Conservation (phyloP, 192 early-diverging fungal species). For the Coemansia sp. region DNA sequence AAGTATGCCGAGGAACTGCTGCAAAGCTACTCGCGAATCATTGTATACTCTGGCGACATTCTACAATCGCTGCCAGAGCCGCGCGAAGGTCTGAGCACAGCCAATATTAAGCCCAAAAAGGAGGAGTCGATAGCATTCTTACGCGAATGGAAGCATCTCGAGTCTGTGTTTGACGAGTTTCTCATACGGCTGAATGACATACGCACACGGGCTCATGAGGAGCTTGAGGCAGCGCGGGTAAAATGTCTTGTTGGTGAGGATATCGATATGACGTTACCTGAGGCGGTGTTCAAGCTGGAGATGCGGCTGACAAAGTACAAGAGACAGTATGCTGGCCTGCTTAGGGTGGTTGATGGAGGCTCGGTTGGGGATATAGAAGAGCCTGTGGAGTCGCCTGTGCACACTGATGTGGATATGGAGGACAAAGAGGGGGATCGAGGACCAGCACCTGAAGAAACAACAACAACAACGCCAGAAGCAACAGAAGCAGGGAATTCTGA, state of each 20-base stretch:
- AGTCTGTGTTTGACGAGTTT: constrained; percentile 47
- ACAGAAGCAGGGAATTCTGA: not conserved
- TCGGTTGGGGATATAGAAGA: constrained; percentile 20
- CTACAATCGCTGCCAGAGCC: constrained; percentile 47
- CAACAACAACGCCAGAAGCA: not conserved
- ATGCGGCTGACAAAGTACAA: constrained; percentile 29
- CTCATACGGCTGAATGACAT: constrained; percentile 47
- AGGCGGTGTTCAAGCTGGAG: constrained; percentile 26
- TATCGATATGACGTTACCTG: constrained; percentile 45
- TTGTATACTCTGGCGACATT: constrained; percentile 55
- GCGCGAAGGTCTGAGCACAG: constrained; percentile 43
- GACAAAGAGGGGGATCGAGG: not conserved
- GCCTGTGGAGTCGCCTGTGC: not conserved
- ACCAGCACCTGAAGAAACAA: not conserved
- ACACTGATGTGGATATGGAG: not conserved
- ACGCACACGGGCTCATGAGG: constrained; percentile 46
- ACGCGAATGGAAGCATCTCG: constrained; percentile 53
- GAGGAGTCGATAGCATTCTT: constrained; percentile 42
- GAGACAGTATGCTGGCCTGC: constrained; percentile 38
- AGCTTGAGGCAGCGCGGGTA: constrained; percentile 48
- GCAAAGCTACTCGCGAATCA: constrained; percentile 49
- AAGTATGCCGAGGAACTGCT: constrained; percentile 48
- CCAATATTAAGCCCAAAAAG: constrained; percentile 53
- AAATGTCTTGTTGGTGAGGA: constrained; percentile 39
- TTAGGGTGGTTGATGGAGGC: constrained; percentile 22